phyloP scores from a whole-genome alignment of 2,329 filamentous ascomycete genomes.

The Emericellopsis atlantica region DNA sequence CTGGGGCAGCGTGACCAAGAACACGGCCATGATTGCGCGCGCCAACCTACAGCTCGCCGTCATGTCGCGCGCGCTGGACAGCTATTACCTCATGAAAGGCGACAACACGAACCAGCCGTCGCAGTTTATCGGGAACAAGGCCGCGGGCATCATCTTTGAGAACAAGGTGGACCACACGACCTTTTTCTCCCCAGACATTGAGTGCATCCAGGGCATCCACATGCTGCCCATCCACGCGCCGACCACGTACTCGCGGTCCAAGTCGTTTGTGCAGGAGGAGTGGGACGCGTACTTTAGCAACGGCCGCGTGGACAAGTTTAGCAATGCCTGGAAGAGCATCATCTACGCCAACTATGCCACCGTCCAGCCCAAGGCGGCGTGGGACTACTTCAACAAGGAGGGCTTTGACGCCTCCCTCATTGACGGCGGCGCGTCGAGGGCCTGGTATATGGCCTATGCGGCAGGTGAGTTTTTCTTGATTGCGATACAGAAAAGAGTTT shows the following conservation, averaged over 20 bases:
- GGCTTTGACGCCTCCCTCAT: slow-evolving; percentile 59
- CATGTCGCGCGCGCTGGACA: slow-evolving; percentile 57
- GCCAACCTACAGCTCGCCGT: slow-evolving; percentile 78
- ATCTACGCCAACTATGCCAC: slow-evolving; percentile 74
- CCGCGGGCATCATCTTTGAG: slow-evolving; percentile 65
- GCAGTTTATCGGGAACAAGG: slow-evolving; percentile 72
- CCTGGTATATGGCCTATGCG: slow-evolving; percentile 73
- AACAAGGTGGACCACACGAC: slow-evolving; percentile 93
- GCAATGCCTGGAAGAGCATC: slow-evolving; percentile 76
- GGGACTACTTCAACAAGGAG: slow-evolving; percentile 57
- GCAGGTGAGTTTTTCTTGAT: slow-evolving; percentile 28
- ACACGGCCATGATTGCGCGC: slow-evolving; percentile 67
- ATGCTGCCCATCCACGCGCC: slow-evolving; percentile 67
- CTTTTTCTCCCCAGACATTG: slow-evolving; percentile 65
- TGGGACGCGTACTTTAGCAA: slow-evolving; percentile 69
- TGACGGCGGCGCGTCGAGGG: slow-evolving; percentile 71
- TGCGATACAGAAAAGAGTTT: too few relatives aligned
- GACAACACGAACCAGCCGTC: slow-evolving; percentile 59
- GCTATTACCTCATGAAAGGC: slow-evolving; percentile 70
- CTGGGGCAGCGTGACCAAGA: slow-evolving; percentile 74
- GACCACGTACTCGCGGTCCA: slow-evolving; percentile 53
- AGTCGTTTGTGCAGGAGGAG: slow-evolving; percentile 65
- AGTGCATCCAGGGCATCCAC: slow-evolving; percentile 68
- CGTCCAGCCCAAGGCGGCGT: slow-evolving; percentile 57
- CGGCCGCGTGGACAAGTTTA: slow-evolving; percentile 49